phyloP scores from a whole-genome alignment of 345 rosid genomes.

The Camelina hispida region DNA sequence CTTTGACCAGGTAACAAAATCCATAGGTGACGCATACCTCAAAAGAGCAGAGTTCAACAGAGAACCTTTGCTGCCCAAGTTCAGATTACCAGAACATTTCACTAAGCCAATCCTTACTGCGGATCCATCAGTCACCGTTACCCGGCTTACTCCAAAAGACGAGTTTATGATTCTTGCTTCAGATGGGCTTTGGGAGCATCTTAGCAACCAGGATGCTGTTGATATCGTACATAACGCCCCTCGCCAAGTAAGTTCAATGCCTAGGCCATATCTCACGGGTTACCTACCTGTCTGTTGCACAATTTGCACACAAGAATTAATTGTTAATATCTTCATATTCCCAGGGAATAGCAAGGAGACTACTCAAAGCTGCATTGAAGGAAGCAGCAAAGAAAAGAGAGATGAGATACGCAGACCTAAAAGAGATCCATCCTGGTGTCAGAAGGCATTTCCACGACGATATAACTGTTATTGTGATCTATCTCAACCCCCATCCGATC shows the following conservation, averaged over 20 bases:
- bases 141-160: slow-evolving; percentile 61
- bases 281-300: slow-evolving; percentile 1
- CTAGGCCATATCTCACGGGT: neutral
- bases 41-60: slow-evolving; percentile 79
- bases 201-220: slow-evolving; percentile 71
- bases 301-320: neutral
- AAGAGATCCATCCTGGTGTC: slow-evolving; percentile 64
- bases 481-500: slow-evolving; percentile 44
- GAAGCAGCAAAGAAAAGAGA: slow-evolving; percentile 88
- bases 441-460: slow-evolving; percentile 87
- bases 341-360: slow-evolving; percentile 80
- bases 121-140: slow-evolving; percentile 66
- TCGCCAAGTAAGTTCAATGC: slow-evolving; percentile 52
- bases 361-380: slow-evolving; percentile 64
- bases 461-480: slow-evolving; percentile 61
- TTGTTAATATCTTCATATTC: slow-evolving; percentile 3
- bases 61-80: slow-evolving; percentile 68
- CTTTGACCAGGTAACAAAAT: slow-evolving; percentile 66
- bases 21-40: slow-evolving; percentile 88
- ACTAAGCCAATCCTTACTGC: slow-evolving; percentile 68
- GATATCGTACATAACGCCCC: slow-evolving; percentile 61
- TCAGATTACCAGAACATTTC: slow-evolving; percentile 60
- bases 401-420: slow-evolving; percentile 76
- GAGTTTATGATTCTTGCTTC: slow-evolving; percentile 82
- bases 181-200: slow-evolving; percentile 93